Percentiles rank a stretch among this genome's conserved stretches.
Conservation (phyloP, 495 filamentous ascomycete species). For the Penicillium simplicissimum region DNA sequence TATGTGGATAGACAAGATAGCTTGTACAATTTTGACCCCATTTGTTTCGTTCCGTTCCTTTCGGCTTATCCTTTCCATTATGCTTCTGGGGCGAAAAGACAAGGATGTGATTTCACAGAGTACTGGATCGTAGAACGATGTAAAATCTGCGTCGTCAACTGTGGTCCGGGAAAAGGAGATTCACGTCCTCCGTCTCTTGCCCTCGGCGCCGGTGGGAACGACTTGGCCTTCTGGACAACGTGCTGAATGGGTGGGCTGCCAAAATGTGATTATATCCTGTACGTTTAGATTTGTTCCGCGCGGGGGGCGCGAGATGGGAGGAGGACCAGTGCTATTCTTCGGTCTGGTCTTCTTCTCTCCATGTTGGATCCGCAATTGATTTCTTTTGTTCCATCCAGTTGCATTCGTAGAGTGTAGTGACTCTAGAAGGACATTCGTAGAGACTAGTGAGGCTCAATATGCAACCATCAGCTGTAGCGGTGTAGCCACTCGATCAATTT, state of each 20-base stretch:
- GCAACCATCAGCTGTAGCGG: too few relatives aligned
- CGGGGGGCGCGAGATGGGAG: slow-evolving; percentile 39
- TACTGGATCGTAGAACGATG: slow-evolving; percentile 31
- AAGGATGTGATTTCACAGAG: slow-evolving; percentile 17
- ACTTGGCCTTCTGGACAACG: not conserved
- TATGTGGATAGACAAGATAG: slow-evolving; percentile 57
- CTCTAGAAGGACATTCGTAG: too few relatives aligned
- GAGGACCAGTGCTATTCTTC: slow-evolving; percentile 26
- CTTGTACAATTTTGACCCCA: slow-evolving; percentile 57
- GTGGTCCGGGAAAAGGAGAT: slow-evolving; percentile 21
- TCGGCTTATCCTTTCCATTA: slow-evolving; percentile 10
- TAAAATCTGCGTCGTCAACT: slow-evolving; percentile 22
- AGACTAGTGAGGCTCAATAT: too few relatives aligned
- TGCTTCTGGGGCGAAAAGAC: slow-evolving; percentile 17
- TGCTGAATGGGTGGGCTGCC: slow-evolving; percentile 22
- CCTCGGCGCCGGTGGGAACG: not conserved
- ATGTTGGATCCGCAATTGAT: slow-evolving; percentile 38
- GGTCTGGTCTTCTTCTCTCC: slow-evolving; percentile 34
- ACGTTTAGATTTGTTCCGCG: slow-evolving; percentile 51
- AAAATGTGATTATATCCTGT: slow-evolving; percentile 55
- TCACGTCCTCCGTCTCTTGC: not conserved
- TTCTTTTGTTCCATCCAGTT: slow-evolving; percentile 28
- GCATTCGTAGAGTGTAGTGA: not conserved
- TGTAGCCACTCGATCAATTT: too few relatives aligned
- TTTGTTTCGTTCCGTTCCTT: slow-evolving; percentile 46